Evolutionary conservation across 345 rosid species (phyloP).

Genomic region (Adansonia digitata): DNA sequence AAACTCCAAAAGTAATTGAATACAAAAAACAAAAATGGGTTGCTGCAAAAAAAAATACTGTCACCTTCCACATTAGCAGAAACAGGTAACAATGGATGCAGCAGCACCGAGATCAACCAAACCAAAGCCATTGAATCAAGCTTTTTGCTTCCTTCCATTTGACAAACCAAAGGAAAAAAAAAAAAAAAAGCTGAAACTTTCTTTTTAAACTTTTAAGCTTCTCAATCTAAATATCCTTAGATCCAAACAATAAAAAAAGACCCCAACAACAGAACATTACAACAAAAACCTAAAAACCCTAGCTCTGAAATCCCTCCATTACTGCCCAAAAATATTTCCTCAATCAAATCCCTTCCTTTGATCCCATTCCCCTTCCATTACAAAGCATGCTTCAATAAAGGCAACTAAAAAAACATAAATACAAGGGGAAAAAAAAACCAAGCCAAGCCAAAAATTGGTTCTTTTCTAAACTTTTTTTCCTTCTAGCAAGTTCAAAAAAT

Average conservation of each 20-base stretch:
- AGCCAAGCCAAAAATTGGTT: background rate
- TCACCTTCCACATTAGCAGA: constrained; percentile 80
- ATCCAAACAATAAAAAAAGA: constrained; percentile 54
- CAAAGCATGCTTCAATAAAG: background rate
- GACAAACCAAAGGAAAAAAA: background rate
- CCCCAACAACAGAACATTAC: constrained; percentile 51
- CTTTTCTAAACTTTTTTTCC: background rate
- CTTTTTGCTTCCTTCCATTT: constrained; percentile 36
- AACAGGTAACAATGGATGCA: constrained; percentile 43
- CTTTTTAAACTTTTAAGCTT: background rate
- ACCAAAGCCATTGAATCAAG: constrained; percentile 34
- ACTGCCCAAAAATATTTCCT: constrained; percentile 20
- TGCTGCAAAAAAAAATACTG: background rate
- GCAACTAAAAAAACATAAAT: constrained; percentile 12
- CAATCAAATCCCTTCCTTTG: constrained; percentile 19
- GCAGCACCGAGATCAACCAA: constrained; percentile 46
- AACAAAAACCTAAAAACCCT: constrained; percentile 21
- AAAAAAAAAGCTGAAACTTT: background rate
- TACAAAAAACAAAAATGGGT: too few species aligned
- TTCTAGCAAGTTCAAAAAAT: background rate
- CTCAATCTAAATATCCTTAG: constrained; percentile 38
- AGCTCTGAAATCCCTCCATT: constrained; percentile 30
- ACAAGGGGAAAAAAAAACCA: background rate
- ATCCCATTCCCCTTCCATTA: constrained; percentile 16
- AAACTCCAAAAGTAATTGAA: background rate